phyloP scores from a whole-genome alignment of 805 yeast species.

The Metschnikowia lochheadii region DNA sequence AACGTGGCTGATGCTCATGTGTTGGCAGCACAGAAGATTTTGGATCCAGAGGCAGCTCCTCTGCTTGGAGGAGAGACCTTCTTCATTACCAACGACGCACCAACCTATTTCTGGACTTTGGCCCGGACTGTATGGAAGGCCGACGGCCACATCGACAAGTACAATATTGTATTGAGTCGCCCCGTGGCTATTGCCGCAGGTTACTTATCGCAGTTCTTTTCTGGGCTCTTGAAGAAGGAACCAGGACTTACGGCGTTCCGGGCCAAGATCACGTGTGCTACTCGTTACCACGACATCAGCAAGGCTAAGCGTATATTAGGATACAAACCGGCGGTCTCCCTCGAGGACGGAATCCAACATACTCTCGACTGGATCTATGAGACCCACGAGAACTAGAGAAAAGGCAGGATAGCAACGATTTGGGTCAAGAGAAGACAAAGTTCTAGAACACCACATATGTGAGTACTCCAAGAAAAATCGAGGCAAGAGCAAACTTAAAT shows the following conservation, averaged over 20 bases:
- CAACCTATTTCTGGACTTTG: constrained; percentile 94
- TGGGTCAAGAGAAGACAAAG: neutral
- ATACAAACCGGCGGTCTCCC: constrained; percentile 72
- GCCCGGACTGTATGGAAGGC: constrained; percentile 97
- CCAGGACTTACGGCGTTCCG: constrained; percentile 96
- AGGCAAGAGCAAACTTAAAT: constrained; percentile 2
- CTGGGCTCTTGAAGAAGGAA: constrained; percentile 71
- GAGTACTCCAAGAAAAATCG: constrained; percentile 3
- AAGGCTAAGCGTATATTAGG: constrained; percentile 79
- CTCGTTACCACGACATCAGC: constrained; percentile 84
- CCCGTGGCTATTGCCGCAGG: constrained; percentile 81
- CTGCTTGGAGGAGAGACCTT: constrained; percentile 80
- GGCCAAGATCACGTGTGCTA: constrained; percentile 88
- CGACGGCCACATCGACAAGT: constrained; percentile 77
- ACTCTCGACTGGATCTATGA: constrained; percentile 91
- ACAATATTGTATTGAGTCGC: constrained; percentile 63
- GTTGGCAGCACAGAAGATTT: constrained; percentile 75
- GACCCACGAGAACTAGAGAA: constrained; percentile 20
- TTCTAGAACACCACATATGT: constrained; percentile 4
- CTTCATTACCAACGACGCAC: constrained; percentile 89
- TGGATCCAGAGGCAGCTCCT: constrained; percentile 41
- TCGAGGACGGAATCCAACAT: constrained; percentile 73
- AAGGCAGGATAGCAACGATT: neutral
- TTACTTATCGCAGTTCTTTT: constrained; percentile 69
- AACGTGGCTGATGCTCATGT: constrained; percentile 97